Evolutionary conservation across 2,329 filamentous ascomycete genomes (phyloP).

Genomic region (Didymella glomerata): DNA sequence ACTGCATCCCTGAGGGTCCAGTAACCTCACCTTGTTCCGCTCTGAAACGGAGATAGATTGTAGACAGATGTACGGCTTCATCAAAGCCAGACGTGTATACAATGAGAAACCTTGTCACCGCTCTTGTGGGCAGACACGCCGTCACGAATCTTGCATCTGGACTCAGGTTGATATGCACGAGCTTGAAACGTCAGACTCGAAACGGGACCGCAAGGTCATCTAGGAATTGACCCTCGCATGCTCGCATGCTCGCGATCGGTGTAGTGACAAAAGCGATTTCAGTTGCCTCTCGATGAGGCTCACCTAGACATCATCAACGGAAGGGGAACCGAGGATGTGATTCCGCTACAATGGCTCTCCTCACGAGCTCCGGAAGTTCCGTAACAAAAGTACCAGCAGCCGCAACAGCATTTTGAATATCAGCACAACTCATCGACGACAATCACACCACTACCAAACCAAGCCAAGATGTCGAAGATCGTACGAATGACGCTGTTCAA

Average conservation of each 20-base stretch:
- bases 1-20: not conserved
- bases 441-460: constrained; percentile 5
- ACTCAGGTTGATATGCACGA: not conserved
- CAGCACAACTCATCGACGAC: constrained; percentile 1
- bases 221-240: not conserved
- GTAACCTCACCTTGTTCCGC: not conserved
- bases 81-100: not conserved
- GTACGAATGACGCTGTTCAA: constrained; percentile 51
- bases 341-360: constrained; percentile 21
- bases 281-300: not conserved
- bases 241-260: not conserved
- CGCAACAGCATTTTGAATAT: constrained; percentile 1
- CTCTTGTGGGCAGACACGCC: not conserved
- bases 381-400: constrained; percentile 4
- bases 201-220: too few species aligned
- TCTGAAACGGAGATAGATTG: not conserved
- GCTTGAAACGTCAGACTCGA: not conserved
- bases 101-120: not conserved
- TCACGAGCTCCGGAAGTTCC: constrained; percentile 18
- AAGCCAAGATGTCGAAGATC: constrained; percentile 42
- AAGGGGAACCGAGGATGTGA: constrained; percentile 10
- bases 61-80: not conserved
- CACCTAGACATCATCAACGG: constrained; percentile 1
- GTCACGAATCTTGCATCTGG: not conserved
- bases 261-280: not conserved